Percentiles rank a stretch among this genome's conserved stretches.
Evolutionary conservation across 2,329 filamentous ascomycete genomes (phyloP).

Genomic region (Alternaria dauci): DNA sequence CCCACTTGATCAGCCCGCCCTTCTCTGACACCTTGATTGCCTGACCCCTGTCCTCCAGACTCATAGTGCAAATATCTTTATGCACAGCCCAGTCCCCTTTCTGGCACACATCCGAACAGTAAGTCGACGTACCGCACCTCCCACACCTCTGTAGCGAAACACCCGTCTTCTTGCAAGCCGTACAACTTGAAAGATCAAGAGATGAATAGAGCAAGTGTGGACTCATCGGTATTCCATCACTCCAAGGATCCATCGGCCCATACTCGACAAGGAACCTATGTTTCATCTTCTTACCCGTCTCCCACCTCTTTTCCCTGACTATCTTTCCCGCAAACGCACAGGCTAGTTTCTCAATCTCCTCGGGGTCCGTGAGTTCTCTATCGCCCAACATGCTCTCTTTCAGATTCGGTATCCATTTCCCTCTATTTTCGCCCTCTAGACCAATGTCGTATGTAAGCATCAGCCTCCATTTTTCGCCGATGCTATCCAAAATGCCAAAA

Average conservation of each 20-base stretch:
- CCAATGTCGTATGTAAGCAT: slow-evolving; percentile 34
- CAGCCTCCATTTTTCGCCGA: slow-evolving; percentile 28
- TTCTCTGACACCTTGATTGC: slow-evolving; percentile 30
- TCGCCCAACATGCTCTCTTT: slow-evolving; percentile 34
- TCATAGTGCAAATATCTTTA: slow-evolving; percentile 32
- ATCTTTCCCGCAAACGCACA: slow-evolving; percentile 7
- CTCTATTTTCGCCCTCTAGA: slow-evolving; percentile 3
- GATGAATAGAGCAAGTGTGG: slow-evolving; percentile 32
- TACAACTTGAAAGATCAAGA: slow-evolving; percentile 23
- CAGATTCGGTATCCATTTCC: slow-evolving; percentile 28
- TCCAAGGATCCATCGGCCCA: slow-evolving; percentile 37
- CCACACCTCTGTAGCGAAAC: slow-evolving; percentile 28
- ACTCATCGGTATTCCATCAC: slow-evolving; percentile 34
- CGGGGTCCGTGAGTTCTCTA: slow-evolving; percentile 17
- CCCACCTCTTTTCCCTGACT: slow-evolving; percentile 21
- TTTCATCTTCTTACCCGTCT: slow-evolving; percentile 24
- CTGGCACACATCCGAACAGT: slow-evolving; percentile 30
- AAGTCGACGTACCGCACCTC: slow-evolving; percentile 34
- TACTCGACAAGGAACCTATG: slow-evolving; percentile 35
- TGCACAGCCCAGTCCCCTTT: slow-evolving; percentile 34
- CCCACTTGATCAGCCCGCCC: slow-evolving; percentile 34
- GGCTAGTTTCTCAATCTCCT: slow-evolving; percentile 21
- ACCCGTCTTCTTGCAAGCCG: slow-evolving; percentile 15
- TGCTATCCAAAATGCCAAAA: slow-evolving; percentile 29
- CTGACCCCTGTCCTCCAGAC: slow-evolving; percentile 31